phyloP scores from a whole-genome alignment of 2,329 filamentous ascomycete genomes.

The Fusarium agapanthi region DNA sequence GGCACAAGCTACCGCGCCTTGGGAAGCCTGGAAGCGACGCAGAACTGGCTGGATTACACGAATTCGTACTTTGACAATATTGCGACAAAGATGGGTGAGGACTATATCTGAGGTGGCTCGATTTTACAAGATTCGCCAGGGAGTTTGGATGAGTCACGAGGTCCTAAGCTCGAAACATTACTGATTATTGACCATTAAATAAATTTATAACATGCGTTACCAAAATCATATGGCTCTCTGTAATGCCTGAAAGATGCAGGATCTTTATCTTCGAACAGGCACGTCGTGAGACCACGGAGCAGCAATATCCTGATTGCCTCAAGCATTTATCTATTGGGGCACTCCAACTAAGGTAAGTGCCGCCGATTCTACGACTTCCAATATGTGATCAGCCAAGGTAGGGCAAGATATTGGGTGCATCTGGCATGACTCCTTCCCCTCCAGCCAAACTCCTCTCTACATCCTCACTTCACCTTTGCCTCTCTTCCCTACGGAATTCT shows the following conservation, averaged over 20 bases:
- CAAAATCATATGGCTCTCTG: background rate
- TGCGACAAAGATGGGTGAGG: constrained; percentile 14
- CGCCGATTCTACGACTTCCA: background rate
- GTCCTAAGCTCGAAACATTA: background rate
- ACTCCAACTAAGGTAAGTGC: constrained; percentile 6
- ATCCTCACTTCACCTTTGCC: constrained; percentile 25
- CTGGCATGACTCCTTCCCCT: constrained; percentile 38
- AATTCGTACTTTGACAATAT: constrained; percentile 66
- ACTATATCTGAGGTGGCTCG: background rate
- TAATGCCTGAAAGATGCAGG: background rate
- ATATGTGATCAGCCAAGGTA: background rate
- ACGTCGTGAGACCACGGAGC: background rate
- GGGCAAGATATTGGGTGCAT: background rate
- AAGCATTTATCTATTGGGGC: background rate
- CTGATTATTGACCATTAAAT: background rate
- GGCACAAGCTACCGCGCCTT: constrained; percentile 10
- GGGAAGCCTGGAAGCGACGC: constrained; percentile 9
- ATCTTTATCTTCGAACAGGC: background rate
- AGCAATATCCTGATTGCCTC: background rate
- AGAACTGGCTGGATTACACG: constrained; percentile 23
- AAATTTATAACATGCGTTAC: background rate
- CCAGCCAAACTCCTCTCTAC: background rate
- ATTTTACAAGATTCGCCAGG: background rate
- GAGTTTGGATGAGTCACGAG: background rate
- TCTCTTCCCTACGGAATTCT: constrained; percentile 29